Base-by-base conservation (phyloP, 2,329 filamentous ascomycete species). In the Coniochaeta hoffmannii region DNA sequence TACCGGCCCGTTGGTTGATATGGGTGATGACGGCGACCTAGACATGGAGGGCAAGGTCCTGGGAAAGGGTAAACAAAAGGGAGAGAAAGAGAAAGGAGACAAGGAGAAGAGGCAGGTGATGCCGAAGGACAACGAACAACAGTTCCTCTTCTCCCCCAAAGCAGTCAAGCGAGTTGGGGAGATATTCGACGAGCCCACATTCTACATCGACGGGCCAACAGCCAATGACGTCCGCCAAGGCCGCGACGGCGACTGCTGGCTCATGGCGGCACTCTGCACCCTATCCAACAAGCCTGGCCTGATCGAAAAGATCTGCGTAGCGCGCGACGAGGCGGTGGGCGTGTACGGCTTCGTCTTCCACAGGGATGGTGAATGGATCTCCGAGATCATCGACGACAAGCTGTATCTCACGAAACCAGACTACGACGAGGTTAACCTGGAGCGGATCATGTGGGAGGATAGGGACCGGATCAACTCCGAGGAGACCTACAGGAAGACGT, bases 301-400 rank as follows among this genome's bases (percentile, higher is more conserved):
- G 58, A 88, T 94, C 54, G 83, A 91, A 67, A 80, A 75, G 54
- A 76, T 91, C 9, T 94, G 89, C 60, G 86, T 94, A 50, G 85
- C 82, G 5, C 80, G 82, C 12, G 82, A 94, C 61, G 82, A 89
- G 65, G 76, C 81, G 31, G 82, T 91, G 3, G 89, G 89, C 12
- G 88, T 93, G 1, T 94, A 94, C 62, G 90, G 90, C 1, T 94
- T 94, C 61, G 88, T 94, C 11, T 93, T 94, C 65, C 83, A 88
- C 69, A 81, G 89, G 61, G 89, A 93, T 62, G 88, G 88, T 19
- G 87, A 89, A 67, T 93, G 88, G 78, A 73, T 79, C 60, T 80
- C 76, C 1, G 78, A 80, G 65, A 79, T 82, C 60, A 79, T 82
- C 38, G 79, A 82, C 55, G 79, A 82, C 63, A 80, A 80, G 60